phyloP scores from a whole-genome alignment of 1,139 yeast genomes.

The Suhomyces atakaporum region DNA sequence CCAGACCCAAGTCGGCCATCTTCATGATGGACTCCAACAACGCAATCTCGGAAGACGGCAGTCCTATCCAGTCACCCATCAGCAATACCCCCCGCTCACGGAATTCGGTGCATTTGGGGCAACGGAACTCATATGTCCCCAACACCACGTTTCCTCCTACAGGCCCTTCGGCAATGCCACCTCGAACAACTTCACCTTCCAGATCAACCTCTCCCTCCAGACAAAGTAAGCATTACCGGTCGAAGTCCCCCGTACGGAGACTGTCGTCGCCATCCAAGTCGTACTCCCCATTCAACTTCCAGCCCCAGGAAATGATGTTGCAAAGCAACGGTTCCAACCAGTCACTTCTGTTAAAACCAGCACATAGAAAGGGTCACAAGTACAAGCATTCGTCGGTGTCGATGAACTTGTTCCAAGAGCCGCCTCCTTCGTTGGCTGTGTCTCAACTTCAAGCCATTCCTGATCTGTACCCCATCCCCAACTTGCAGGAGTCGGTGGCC shows the following conservation, averaged over 20 bases:
- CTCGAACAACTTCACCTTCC: conserved; percentile 31
- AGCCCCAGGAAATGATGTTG: conserved; percentile 42
- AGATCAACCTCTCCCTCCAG: conserved; percentile 38
- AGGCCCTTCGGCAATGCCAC: conserved; percentile 14
- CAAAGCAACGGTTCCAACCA: conserved; percentile 29
- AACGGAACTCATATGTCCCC: conserved; percentile 11
- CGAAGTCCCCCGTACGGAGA: conserved; percentile 40
- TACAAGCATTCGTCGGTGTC: conserved; percentile 97
- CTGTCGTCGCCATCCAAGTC: conserved; percentile 44
- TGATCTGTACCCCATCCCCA: conserved; percentile 80
- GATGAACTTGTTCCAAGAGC: conserved; percentile 93
- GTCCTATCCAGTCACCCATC: conserved; percentile 22
- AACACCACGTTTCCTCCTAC: conserved; percentile 19
- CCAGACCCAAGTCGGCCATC: conserved; percentile 43
- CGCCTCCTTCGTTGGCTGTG: conserved; percentile 51
- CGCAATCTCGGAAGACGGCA: conserved; percentile 36
- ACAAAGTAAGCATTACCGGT: conserved; percentile 34
- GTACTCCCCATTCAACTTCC: conserved; percentile 53
- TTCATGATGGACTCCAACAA: conserved; percentile 31
- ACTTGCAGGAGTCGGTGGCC: conserved; percentile 56
- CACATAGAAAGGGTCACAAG: conserved; percentile 90
- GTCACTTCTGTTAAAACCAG: conserved; percentile 48
- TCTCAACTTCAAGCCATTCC: conserved; percentile 69
- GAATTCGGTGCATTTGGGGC: conserved; percentile 20
- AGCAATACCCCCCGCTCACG: conserved; percentile 28